Conservation (phyloP, 1,139 yeast species). For the Candida dubliniensis region DNA sequence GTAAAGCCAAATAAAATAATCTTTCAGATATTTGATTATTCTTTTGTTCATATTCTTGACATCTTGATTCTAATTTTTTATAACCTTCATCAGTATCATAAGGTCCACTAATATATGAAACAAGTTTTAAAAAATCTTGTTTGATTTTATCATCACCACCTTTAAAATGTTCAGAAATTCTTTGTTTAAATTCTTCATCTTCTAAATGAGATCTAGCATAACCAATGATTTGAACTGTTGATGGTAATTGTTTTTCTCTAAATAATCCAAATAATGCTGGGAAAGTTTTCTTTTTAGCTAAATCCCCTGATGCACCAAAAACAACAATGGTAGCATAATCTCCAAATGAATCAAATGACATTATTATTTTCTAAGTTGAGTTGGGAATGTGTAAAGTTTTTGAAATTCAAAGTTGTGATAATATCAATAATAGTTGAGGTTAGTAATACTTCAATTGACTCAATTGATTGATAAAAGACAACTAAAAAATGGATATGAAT, state of each 20-base stretch:
- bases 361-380: too few relatives aligned
- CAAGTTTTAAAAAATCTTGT: conserved; percentile 62
- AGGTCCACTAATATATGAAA: conserved; percentile 71
- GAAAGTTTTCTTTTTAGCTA: conserved; percentile 94
- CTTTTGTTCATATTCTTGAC: conserved; percentile 59
- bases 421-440: too few relatives aligned
- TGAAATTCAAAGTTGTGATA: too few relatives aligned
- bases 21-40: conserved; percentile 57
- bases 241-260: conserved; percentile 79
- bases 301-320: conserved; percentile 95
- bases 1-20: conserved; percentile 88
- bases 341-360: conserved; percentile 37
- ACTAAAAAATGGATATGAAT: not conserved
- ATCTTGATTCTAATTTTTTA: conserved; percentile 50
- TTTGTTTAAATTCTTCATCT: conserved; percentile 62
- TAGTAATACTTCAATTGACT: too few relatives aligned
- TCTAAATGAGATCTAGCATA: conserved; percentile 83
- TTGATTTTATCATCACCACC: conserved; percentile 48
- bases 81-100: conserved; percentile 82
- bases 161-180: conserved; percentile 69
- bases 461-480: too few relatives aligned
- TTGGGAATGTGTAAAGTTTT: too few relatives aligned
- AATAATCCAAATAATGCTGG: conserved; percentile 73
- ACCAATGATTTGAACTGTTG: conserved; percentile 74
- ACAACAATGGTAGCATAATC: conserved; percentile 75